These are phyloP conservation scores for Trypanosoma platydactyli DNA, from an alignment of 208 protist genomes.

Conservation along the genomic window DNA sequence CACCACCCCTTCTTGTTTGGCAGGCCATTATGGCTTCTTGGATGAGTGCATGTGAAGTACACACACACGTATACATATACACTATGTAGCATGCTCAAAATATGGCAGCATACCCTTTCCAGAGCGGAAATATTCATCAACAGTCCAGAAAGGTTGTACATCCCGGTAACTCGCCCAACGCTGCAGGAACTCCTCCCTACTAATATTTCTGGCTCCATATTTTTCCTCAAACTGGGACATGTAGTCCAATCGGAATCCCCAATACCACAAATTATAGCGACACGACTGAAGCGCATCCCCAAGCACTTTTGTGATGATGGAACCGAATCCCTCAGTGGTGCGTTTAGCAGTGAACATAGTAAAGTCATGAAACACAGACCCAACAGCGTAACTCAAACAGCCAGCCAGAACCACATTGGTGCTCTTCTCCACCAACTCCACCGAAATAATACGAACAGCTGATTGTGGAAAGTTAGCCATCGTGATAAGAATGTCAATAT, in stretches of 20 bases:
- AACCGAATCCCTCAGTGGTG: conserved; percentile 39
- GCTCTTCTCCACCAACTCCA: conserved; percentile 50
- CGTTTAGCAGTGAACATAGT: conserved; percentile 71
- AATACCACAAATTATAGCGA: conserved; percentile 82
- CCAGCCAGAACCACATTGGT: conserved; percentile 47
- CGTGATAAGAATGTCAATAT: conserved; percentile 22
- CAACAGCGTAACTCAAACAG: conserved; percentile 60
- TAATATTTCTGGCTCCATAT: conserved; percentile 49
- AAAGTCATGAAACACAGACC: conserved; percentile 71
- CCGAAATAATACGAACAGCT: conserved; percentile 32
- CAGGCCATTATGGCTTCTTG: background rate
- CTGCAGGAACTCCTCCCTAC: conserved; percentile 38
- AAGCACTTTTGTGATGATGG: conserved; percentile 61
- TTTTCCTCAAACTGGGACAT: conserved; percentile 56
- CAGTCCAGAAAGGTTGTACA: conserved; percentile 18
- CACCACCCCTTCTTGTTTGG: background rate
- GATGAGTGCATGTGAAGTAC: background rate
- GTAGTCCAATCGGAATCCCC: conserved; percentile 65
- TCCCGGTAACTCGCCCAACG: conserved; percentile 51
- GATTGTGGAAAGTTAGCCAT: conserved; percentile 25
- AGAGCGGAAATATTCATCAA: conserved; percentile 43
- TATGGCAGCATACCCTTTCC: conserved; percentile 53
- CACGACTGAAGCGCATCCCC: conserved; percentile 69
- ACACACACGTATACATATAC: background rate
- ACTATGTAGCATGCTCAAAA: background rate